Conservation (phyloP, 768 basidiomycete genomes). For the Boletus rufocinnamomeus region DNA sequence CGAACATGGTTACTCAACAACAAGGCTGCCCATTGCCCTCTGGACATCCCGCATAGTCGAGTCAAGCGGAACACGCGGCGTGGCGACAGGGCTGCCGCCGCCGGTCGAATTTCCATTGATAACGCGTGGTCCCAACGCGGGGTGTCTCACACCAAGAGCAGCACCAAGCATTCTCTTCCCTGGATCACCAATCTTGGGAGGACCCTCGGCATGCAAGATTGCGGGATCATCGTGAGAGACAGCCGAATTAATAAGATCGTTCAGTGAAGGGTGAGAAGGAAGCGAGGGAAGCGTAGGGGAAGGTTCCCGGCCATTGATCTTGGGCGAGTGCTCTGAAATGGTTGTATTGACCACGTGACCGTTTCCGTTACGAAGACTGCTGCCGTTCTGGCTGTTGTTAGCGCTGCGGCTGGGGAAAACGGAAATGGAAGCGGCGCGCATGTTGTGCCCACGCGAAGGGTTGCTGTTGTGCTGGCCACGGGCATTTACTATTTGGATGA, state of each 20-base stretch:
- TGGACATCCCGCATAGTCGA: constrained; percentile 68
- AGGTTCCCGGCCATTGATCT: constrained; percentile 59
- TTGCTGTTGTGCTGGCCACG: constrained; percentile 62
- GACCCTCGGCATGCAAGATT: constrained; percentile 52
- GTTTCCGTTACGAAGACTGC: constrained; percentile 30
- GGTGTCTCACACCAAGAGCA: constrained; percentile 82
- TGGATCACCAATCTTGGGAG: constrained; percentile 85
- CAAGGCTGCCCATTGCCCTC: constrained; percentile 74
- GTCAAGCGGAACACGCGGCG: constrained; percentile 45
- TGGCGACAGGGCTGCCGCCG: constrained; percentile 31
- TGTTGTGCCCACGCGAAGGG: constrained; percentile 70
- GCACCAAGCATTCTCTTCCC: constrained; percentile 89
- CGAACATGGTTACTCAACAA: constrained; percentile 58
- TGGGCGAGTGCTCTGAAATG: constrained; percentile 54
- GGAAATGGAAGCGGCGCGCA: constrained; percentile 67
- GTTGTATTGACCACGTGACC: constrained; percentile 41
- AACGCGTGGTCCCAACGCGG: constrained; percentile 63
- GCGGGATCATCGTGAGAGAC: constrained; percentile 65
- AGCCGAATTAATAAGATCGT: constrained; percentile 77
- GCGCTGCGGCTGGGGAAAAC: constrained; percentile 57
- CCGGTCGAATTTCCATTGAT: constrained; percentile 43
- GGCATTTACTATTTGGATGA: constrained; percentile 82
- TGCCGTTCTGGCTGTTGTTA: constrained; percentile 40
- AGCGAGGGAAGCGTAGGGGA: constrained; percentile 82
- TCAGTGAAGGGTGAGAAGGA: constrained; percentile 82